Percentiles rank a stretch among this genome's conserved stretches.
Evolutionary conservation across 2,329 filamentous ascomycete species (phyloP).

Genomic region (Pseudogymnoascus sp.): DNA sequence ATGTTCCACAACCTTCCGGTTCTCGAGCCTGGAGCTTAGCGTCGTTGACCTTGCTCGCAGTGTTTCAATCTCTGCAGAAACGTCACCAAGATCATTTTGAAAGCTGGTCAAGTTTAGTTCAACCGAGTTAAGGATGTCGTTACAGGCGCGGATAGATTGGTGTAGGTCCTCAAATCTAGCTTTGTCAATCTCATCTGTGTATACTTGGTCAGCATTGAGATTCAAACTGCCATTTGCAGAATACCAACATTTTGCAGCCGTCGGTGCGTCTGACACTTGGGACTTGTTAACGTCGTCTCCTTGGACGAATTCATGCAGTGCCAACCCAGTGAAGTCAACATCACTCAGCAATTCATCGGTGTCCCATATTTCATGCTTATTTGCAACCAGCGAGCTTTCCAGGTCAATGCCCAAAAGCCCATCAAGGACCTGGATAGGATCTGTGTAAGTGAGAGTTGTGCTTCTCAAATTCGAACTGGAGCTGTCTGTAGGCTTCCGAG

Average conservation of each 20-base stretch:
- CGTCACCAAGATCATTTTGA: constrained; percentile 81
- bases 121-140: constrained; percentile 87
- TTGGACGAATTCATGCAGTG: constrained; percentile 51
- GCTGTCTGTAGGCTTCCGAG: constrained; percentile 61
- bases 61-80: constrained; percentile 92
- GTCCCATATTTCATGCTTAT: constrained; percentile 29
- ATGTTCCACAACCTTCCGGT: constrained; percentile 82
- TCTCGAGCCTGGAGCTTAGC: constrained; percentile 77
- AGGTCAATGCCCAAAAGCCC: constrained; percentile 23
- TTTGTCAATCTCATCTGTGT: constrained; percentile 66
- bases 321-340: constrained; percentile 72
- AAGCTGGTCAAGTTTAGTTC: constrained; percentile 89
- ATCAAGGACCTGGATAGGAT: constrained; percentile 65
- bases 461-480: constrained; percentile 56
- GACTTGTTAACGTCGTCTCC: constrained; percentile 11
- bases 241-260: constrained; percentile 63
- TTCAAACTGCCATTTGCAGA: constrained; percentile 9
- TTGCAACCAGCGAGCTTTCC: neutral
- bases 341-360: constrained; percentile 35
- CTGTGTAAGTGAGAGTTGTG: constrained; percentile 44
- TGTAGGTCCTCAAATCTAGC: constrained; percentile 85
- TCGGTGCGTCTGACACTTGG: constrained; percentile 45
- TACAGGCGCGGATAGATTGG: constrained; percentile 79
- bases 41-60: constrained; percentile 79
- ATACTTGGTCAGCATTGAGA: constrained; percentile 14